Percentiles rank a stretch among this genome's conserved stretches.
These are phyloP conservation scores for Diversispora eburnea DNA, from an alignment of 192 early-diverging fungal genomes.

Conservation along the genomic window DNA sequence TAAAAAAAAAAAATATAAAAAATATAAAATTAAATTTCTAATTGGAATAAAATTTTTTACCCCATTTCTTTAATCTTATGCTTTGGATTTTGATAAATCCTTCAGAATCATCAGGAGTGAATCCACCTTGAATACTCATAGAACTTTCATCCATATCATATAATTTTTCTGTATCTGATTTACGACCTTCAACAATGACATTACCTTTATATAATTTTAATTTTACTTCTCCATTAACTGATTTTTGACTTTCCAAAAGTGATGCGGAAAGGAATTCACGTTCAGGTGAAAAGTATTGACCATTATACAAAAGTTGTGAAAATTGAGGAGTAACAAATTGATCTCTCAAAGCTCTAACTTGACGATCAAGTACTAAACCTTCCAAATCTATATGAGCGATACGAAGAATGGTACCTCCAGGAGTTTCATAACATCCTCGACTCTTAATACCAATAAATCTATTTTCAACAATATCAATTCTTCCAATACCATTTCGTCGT, in stretches of 20 bases:
- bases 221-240: conserved; percentile 89
- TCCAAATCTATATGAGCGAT: conserved; percentile 95
- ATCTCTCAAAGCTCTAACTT: conserved; percentile 90
- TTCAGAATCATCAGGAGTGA: conserved; percentile 87
- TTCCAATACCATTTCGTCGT: conserved; percentile 95
- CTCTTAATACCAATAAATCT: conserved; percentile 99
- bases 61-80: conserved; percentile 91
- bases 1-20: no score
- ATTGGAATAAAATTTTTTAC: neutral
- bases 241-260: conserved; percentile 77
- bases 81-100: conserved; percentile 98
- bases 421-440: conserved; percentile 99
- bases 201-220: conserved; percentile 97
- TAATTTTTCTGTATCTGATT: conserved; percentile 69
- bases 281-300: conserved; percentile 96
- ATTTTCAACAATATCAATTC: conserved; percentile 99
- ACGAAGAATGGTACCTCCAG: conserved; percentile 94
- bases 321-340: conserved; percentile 82
- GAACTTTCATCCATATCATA: conserved; percentile 95
- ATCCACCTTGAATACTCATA: conserved; percentile 92
- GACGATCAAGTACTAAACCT: conserved; percentile 92
- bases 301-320: conserved; percentile 85
- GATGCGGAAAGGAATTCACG: conserved; percentile 83
- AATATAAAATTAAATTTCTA: no score
- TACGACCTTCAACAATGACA: conserved; percentile 84